These are phyloP conservation scores for Colletotrichum tropicicola DNA, from an alignment of 2,329 filamentous ascomycete species.

Conservation along the genomic window DNA sequence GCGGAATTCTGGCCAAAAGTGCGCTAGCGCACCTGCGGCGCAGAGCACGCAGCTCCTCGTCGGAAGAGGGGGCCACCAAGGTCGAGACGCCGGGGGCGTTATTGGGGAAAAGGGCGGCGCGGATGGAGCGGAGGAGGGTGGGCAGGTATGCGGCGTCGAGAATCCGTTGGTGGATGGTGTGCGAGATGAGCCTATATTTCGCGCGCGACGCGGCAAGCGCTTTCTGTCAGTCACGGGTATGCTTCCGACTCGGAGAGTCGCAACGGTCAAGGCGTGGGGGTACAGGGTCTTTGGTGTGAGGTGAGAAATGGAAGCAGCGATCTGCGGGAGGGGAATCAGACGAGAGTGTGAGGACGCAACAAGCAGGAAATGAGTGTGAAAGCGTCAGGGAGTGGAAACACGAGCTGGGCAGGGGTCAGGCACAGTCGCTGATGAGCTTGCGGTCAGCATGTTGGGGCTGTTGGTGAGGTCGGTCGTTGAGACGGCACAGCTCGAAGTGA, in stretches of 20 bases:
- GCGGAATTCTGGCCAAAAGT: constrained; percentile 59
- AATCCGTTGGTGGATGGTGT: constrained; percentile 63
- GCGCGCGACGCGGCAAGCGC: constrained; percentile 27
- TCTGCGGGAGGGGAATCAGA: constrained; percentile 22
- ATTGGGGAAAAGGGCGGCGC: constrained; percentile 86
- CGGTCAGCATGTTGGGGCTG: neutral
- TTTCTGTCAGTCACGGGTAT: constrained; percentile 24
- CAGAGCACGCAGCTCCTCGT: constrained; percentile 68
- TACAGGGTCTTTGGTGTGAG: constrained; percentile 29
- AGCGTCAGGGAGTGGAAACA: neutral
- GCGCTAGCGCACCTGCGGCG: constrained; percentile 73
- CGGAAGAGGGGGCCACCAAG: constrained; percentile 66
- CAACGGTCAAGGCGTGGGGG: constrained; percentile 34
- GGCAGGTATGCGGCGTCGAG: constrained; percentile 73
- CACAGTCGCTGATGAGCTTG: neutral
- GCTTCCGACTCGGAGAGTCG: constrained; percentile 20
- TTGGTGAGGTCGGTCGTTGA: neutral
- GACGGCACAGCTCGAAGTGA: neutral
- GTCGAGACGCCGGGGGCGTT: constrained; percentile 76
- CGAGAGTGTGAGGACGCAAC: neutral
- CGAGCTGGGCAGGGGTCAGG: constrained; percentile 1
- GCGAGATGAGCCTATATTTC: constrained; percentile 63
- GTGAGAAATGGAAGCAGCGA: constrained; percentile 19
- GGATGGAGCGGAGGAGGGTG: constrained; percentile 73
- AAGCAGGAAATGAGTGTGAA: constrained; percentile 1